Evolutionary conservation across 768 basidiomycete species (phyloP), one percentile per base, ranked within the genome.

Genomic region (Boletellus ananiceps): DNA sequence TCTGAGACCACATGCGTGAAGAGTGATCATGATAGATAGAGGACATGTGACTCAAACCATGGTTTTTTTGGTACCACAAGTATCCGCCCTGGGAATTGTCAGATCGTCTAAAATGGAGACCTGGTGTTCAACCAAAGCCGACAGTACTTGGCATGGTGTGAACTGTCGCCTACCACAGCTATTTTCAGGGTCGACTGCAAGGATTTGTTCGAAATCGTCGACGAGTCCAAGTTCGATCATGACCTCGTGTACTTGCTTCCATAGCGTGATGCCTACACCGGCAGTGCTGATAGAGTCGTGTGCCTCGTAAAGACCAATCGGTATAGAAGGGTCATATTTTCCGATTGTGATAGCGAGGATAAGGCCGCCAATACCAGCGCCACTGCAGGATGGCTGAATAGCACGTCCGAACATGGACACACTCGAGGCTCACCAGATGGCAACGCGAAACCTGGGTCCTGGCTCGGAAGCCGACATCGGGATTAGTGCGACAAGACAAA

Each of bases 251-350:
- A 76, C 76, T 34, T 75, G 64, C 8, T 60, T 59, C 78, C 76
- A 77, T 5, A 79, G 65, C 62, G 72, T 38, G 65, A 77, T 38
- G 60, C 78, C 74, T 5, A 70, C 71, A 5, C 75, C 76, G 12
- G 67, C 55, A 8, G 68, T 67, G 8, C 69, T 67, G 23, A 76
- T 66, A 23, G 69, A 67, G 2, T 69, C 55, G 16, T 68, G 72
- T 3, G 75, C 69, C 63, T 80, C 79, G 51, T 79, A 80, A 4
- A 80, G 51, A 49, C 74, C 65, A 13, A 75, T 65, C 47, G 70
- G 62, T 16, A 76, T 57, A 1, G 50, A 49, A 15, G 54, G 44
- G 55, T 70, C 53, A 46, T 65, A 66, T 44, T 61, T 59, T 33
- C 63, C 67, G n/a, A 74, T 64, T 8, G 69, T 63, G 16, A 65